Base-by-base conservation (phyloP, 306 rosid genomes). In the Sphenostylis stenocarpa region DNA sequence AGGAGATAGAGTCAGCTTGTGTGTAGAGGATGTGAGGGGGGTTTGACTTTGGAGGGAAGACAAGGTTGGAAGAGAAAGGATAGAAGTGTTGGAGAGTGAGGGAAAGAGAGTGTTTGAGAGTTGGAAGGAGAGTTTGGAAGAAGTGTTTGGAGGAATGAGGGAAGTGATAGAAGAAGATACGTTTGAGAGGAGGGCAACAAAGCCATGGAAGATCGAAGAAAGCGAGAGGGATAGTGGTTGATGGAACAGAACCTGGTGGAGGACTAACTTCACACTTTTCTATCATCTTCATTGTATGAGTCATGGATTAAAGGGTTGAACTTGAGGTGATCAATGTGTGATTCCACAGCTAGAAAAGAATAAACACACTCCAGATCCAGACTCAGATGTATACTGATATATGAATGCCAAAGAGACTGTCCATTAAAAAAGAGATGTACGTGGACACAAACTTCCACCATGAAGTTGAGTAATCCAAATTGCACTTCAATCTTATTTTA, bases 41-140 rank as follows among this genome's bases (percentile, higher is more conserved):
- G 26, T 47, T 28, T 5, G 77, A 77, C 24, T 60, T 70, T 16
- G 82, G 64, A 48, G 77, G 77, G 44, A 70, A 67, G 2, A 58
- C n/a, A 1, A 61, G 14, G 10, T 60, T 70, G 24, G 82, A 16
- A 26, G 72, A 14, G 34, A 48, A 49, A n/a, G 80, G 72, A 43
- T 64, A 63, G 52, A 76, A 76, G 65, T 64, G 73, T 64, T 49
- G 72, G 23, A 79, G 73, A 61, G 83, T 34, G 36, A 71, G 58
- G 9, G 77, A 72, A 62, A 80, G 83, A 49, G 78, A 72, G 16
- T 41, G 11, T n/a, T 52, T 80, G 15, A 80, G 78, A 80, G 2
- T 23, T 1, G 78, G 68, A 21, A 80, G 41, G 2, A 33, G 5
- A 0, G 66, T 39, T 80, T 80, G 83, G 11, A 72, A 2, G 68